These are phyloP conservation scores for Alternaria angustiovoidea DNA, from an alignment of 2,329 filamentous ascomycete species.

Conservation along the genomic window DNA sequence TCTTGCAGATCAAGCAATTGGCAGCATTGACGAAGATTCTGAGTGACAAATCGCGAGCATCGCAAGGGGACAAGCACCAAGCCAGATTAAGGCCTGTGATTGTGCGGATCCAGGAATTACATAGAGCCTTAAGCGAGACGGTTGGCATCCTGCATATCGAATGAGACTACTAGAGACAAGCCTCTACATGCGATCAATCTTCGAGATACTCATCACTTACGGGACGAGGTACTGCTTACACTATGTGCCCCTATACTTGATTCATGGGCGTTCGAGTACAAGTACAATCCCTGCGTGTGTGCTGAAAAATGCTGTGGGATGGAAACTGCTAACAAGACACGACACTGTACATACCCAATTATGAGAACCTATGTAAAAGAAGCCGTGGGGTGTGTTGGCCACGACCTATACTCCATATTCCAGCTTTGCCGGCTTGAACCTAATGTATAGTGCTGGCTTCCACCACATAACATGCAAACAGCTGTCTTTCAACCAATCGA, in stretches of 20 bases:
- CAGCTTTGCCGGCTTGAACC: neutral
- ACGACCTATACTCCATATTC: neutral
- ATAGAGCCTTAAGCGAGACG: neutral
- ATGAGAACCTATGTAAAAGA: neutral
- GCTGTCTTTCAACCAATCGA: neutral
- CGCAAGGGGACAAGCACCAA: neutral
- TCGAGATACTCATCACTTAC: fast-evolving
- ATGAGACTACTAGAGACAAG: neutral
- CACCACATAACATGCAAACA: conserved; percentile 5
- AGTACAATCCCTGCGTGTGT: neutral
- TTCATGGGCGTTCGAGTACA: neutral
- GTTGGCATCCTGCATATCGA: neutral
- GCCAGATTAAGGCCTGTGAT: neutral
- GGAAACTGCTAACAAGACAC: neutral
- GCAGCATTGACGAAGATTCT: neutral
- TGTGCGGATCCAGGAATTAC: neutral
- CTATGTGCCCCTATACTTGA: neutral
- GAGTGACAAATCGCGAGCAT: neutral
- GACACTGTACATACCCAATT: neutral
- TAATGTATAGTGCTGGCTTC: neutral
- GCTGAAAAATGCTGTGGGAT: too few relatives aligned
- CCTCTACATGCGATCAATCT: neutral
- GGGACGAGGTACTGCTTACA: neutral
- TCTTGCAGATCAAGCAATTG: neutral
- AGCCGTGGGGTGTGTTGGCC: neutral